Percentiles rank a stretch among this genome's conserved stretches.
Evolutionary conservation across 768 basidiomycete genomes (phyloP).

Genomic region (Termitomyces sp.): DNA sequence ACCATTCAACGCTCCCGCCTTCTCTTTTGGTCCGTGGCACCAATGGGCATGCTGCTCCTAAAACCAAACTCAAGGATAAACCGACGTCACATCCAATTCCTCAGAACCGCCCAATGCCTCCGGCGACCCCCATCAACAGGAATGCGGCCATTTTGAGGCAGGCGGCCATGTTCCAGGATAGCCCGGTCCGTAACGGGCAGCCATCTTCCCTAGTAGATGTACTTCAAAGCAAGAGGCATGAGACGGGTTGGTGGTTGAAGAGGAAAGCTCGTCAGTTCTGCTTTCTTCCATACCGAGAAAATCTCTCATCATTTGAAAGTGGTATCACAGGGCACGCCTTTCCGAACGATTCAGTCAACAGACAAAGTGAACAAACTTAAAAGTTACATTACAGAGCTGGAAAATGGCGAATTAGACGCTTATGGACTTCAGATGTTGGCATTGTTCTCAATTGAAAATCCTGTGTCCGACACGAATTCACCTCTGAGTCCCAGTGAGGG

Average conservation of each 20-base stretch:
- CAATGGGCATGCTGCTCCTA: slow-evolving; percentile 22
- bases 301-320: slow-evolving; percentile 26
- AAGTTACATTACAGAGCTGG: slow-evolving; percentile 46
- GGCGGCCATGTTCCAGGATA: slow-evolving; percentile 78
- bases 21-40: slow-evolving; percentile 43
- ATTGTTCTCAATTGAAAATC: slow-evolving; percentile 54
- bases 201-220: slow-evolving; percentile 63
- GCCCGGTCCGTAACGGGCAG: slow-evolving; percentile 54
- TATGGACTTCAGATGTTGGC: slow-evolving; percentile 60
- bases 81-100: slow-evolving; percentile 28
- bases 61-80: slow-evolving; percentile 34
- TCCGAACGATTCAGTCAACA: slow-evolving; percentile 29
- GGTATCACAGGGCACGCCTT: slow-evolving; percentile 41
- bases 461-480: slow-evolving; percentile 45
- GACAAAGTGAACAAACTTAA: slow-evolving; percentile 47
- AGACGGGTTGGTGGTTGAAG: slow-evolving; percentile 83
- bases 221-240: slow-evolving; percentile 58
- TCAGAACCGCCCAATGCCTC: slow-evolving; percentile 28
- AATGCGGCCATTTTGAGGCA: slow-evolving; percentile 58
- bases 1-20: slow-evolving; percentile 47
- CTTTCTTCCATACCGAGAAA: neutral
- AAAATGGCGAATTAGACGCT: slow-evolving; percentile 44
- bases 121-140: slow-evolving; percentile 62
- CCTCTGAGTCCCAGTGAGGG: slow-evolving; percentile 49
- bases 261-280: slow-evolving; percentile 56